Base-by-base conservation (phyloP, 2,329 filamentous ascomycete genomes). In the Trichoderma sp. region DNA sequence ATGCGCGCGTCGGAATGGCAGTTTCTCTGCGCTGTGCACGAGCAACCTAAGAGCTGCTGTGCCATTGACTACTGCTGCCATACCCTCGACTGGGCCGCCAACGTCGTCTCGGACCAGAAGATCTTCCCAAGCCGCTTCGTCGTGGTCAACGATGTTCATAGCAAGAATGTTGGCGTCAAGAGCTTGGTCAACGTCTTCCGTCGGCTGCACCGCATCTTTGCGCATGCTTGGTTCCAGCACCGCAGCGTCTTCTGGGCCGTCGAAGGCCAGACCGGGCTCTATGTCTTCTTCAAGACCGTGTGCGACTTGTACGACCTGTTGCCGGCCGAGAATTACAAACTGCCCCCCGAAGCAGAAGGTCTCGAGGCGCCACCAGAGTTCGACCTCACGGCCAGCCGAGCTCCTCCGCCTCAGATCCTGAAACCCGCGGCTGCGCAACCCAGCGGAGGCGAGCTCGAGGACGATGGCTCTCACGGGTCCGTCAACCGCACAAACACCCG, bases 1-100 rank as follows among this genome's bases (percentile, higher is more conserved):
- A 99, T 99, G 95, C 93, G 95, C 76, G 95, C 95, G 2, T 95
- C 92, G 34, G 94, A 99, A 82, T 99, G 95, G 95, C 95, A 99
- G 81, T 99, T 98, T 76, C 88, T 99, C 57, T 99, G 95, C 81
- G 95, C 95, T 60, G 95, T 98, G 3, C 95, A 99, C 78, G 94
- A 98, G 76, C 91, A 93, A 59, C 95, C 95, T 58, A 98, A 98
- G 81, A 92, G 91, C 74, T 99, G 95, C 83, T 97, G 94, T 79
- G 95, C 95, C 61, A 97, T 99, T 76, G 95, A 99, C 81, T 99
- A 99, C 82, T 97, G 94, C 85, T 98, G 94, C 78, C 95, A 99
- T 78, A 99, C 95, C 0, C 89, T 99, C 52, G 95, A 99, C 81
- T 98, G 94, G 93, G 95, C 95, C 3, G 94, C 93, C 67, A 97